Evolutionary conservation across 1,139 yeast genomes (phyloP).

Genomic region (Candida sp.): DNA sequence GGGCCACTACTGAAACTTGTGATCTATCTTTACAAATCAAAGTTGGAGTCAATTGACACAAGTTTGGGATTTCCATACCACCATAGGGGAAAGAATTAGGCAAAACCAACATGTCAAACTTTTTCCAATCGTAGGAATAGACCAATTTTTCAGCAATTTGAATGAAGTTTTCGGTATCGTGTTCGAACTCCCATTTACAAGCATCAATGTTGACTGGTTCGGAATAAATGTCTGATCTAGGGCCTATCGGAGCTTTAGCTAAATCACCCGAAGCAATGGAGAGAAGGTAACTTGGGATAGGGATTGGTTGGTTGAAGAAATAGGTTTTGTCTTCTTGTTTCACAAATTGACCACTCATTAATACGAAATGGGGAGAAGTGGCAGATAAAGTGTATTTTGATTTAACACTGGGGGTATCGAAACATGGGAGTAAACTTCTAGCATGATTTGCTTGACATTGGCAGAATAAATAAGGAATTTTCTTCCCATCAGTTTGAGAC

Average conservation of each 20-base stretch:
- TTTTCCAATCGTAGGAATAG: constrained; percentile 84
- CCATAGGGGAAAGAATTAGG: constrained; percentile 91
- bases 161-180: constrained; percentile 78
- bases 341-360: constrained; percentile 64
- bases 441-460: constrained; percentile 94
- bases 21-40: constrained; percentile 82
- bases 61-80: constrained; percentile 94
- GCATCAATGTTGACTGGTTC: constrained; percentile 69
- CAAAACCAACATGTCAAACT: constrained; percentile 75
- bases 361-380: constrained; percentile 60
- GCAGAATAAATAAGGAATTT: constrained; percentile 75
- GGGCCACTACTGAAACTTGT: constrained; percentile 86
- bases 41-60: constrained; percentile 91
- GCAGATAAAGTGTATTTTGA: constrained; percentile 60
- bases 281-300: constrained; percentile 81
- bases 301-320: constrained; percentile 67
- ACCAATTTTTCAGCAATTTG: constrained; percentile 75
- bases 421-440: constrained; percentile 83
- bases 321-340: constrained; percentile 22
- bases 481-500: constrained; percentile 74
- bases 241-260: constrained; percentile 69
- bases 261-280: constrained; percentile 88
- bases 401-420: constrained; percentile 87
- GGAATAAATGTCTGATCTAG: constrained; percentile 77
- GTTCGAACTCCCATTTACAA: constrained; percentile 77